phyloP scores from a whole-genome alignment of 306 rosid species.

The Prunus mongolica region DNA sequence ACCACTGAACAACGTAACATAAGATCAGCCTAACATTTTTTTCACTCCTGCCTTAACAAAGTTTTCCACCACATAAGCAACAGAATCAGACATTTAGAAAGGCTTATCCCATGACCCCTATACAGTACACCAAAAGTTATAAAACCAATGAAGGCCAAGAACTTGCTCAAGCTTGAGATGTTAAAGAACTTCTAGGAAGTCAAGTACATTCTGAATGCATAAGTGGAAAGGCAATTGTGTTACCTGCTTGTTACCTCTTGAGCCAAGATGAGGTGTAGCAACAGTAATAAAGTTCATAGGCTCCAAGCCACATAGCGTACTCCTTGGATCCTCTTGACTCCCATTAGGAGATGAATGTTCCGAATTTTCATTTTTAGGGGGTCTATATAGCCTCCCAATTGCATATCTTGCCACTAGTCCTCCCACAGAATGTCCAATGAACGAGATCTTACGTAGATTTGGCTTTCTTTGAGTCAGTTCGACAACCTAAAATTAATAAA shows the following conservation, averaged over 20 bases:
- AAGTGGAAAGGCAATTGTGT: background rate
- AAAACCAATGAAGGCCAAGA: background rate
- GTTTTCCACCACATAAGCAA: background rate
- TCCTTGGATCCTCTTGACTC: constrained; percentile 34
- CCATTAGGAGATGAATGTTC: constrained; percentile 33
- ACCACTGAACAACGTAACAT: background rate
- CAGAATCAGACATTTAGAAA: background rate
- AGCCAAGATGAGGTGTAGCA: constrained; percentile 98
- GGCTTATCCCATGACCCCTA: background rate
- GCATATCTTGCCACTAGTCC: constrained; percentile 93
- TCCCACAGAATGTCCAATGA: constrained; percentile 94
- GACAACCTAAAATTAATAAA: constrained; percentile 46
- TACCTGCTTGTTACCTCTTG: constrained; percentile 98
- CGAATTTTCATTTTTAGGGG: constrained; percentile 35
- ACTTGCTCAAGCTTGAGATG: background rate
- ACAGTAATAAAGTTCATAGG: constrained; percentile 82
- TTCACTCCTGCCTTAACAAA: background rate
- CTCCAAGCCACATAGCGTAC: constrained; percentile 80
- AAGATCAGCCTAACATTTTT: background rate
- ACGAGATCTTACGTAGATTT: constrained; percentile 67
- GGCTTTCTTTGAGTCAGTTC: constrained; percentile 71
- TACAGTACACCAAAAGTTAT: background rate
- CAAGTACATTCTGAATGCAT: background rate
- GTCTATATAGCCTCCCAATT: constrained; percentile 73
- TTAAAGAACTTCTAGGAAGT: background rate